These are phyloP conservation scores for Parasarocladium wereldwijsianum DNA, from an alignment of 2,329 filamentous ascomycete genomes.

Conservation along the genomic window DNA sequence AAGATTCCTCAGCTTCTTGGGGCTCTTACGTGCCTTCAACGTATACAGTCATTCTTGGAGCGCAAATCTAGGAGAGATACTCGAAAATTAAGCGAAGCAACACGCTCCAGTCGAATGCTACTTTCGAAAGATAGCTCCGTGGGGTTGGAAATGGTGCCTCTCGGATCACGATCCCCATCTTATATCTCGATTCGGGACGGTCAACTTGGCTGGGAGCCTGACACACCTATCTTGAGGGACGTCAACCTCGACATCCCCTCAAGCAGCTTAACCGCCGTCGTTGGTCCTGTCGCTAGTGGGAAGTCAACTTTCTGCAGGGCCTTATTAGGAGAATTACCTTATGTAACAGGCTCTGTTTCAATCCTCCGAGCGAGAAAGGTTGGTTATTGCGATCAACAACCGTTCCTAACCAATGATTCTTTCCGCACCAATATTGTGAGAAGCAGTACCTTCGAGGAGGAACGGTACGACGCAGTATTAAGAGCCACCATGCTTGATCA, in stretches of 20 bases:
- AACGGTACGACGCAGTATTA: constrained; percentile 18
- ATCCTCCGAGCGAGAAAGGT: constrained; percentile 4
- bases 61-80: not conserved
- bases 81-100: too few species aligned
- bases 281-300: constrained; percentile 21
- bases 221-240: constrained; percentile 8
- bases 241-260: constrained; percentile 9
- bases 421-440: constrained; percentile 23
- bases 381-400: constrained; percentile 18
- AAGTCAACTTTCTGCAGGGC: constrained; percentile 19
- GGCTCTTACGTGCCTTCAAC: constrained; percentile 4
- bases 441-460: constrained; percentile 14
- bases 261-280: constrained; percentile 16
- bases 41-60: constrained; percentile 5
- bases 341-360: constrained; percentile 8
- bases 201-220: constrained; percentile 13
- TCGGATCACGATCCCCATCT: constrained; percentile 3
- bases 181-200: too few species aligned
- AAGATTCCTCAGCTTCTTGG: constrained; percentile 4
- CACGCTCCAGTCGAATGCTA: too few species aligned
- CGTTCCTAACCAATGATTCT: constrained; percentile 18
- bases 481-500: constrained; percentile 16
- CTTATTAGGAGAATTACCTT: constrained; percentile 15
- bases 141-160: too few species aligned
- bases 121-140: too few species aligned